Base-by-base conservation (phyloP, 371 early-diverging fungal species). In the Neoconidiobolus thromboides region DNA sequence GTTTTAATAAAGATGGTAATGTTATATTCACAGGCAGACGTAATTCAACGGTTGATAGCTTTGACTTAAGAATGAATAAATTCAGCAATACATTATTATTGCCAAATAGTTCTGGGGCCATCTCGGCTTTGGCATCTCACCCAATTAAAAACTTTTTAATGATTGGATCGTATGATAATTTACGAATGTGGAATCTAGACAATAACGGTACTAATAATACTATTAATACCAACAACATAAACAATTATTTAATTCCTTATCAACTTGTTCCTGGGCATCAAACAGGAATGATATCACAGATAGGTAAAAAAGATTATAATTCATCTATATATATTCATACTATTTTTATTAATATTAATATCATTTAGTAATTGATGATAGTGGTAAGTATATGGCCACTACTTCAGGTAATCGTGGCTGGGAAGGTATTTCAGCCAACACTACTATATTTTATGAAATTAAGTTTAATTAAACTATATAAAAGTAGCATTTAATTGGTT, bases 381-480 rank as follows among this genome's bases (percentile, higher is more conserved):
- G 78, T 6, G 79, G 82, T 41, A 75, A 78, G 47, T 91, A 99
- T 62, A 77, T 93, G 86, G 76, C 93, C 43, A 86, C 87, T 1
- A 82, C 89, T 1, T 88, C 91, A 0, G 96, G 96, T 5, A 89
- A 82, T 66, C 75, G 93, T 38, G 94, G 93, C 10, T 93, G 93
- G 93, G 94, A 91, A 46, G 93, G 91, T 40, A 60, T 68, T 1
- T 80, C 85, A 14, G 88, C 86, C 39, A 88, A 89, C 65, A 69
- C 75, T 37, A 89, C 89, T 60, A 66, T 93, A 41, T 82, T 91
- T 15, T 93, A 95, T 66, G 85, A 83, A 49, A 40, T 58, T 10
- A 58, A 58, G 38, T 15, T 38, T 9, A 7, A 38, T 5, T 52
- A 38, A 52, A 37, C 26, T 26, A 26, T 26, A 26, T 26, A 26